A percentile compares a stretch with the other conserved stretches of the same genome.
phyloP scores from a whole-genome alignment of 2,329 filamentous ascomycete species.

The Chrysoporthe puriensis region DNA sequence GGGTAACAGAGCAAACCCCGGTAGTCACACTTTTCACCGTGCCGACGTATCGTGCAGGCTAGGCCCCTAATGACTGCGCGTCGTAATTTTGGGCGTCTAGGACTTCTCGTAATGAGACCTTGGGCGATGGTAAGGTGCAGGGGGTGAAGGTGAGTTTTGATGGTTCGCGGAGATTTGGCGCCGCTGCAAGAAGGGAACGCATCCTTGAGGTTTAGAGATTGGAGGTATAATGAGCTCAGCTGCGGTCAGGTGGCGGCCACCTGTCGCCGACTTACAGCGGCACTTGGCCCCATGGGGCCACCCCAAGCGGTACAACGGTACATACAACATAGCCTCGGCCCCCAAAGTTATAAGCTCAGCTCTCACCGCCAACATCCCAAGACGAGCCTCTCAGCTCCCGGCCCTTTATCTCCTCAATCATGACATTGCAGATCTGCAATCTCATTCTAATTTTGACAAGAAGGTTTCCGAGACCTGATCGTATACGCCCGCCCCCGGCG shows the following conservation, averaged over 20 bases:
- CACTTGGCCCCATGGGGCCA: no score
- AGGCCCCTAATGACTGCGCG: not conserved
- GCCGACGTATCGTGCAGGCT: not conserved
- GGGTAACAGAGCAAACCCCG: not conserved
- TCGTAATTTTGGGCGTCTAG: not conserved
- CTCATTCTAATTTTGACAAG: not conserved
- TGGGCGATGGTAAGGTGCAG: not conserved
- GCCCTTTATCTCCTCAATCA: no score
- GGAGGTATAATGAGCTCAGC: not conserved
- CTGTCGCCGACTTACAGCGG: not conserved
- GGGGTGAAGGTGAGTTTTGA: constrained; percentile 12
- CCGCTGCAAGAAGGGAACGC: not conserved
- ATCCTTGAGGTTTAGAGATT: not conserved
- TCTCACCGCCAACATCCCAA: not conserved
- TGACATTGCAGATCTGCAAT: no score
- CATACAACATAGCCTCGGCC: not conserved
- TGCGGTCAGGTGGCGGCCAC: not conserved
- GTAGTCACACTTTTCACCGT: not conserved
- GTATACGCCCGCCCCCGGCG: no score
- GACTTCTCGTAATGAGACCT: not conserved
- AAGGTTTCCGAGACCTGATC: no score
- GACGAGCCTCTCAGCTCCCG: not conserved
- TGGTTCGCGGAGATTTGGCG: constrained; percentile 8
- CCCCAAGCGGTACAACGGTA: not conserved
- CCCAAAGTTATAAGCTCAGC: not conserved